Conservation (phyloP, 306 rosid genomes). For the Geum urbanum region DNA sequence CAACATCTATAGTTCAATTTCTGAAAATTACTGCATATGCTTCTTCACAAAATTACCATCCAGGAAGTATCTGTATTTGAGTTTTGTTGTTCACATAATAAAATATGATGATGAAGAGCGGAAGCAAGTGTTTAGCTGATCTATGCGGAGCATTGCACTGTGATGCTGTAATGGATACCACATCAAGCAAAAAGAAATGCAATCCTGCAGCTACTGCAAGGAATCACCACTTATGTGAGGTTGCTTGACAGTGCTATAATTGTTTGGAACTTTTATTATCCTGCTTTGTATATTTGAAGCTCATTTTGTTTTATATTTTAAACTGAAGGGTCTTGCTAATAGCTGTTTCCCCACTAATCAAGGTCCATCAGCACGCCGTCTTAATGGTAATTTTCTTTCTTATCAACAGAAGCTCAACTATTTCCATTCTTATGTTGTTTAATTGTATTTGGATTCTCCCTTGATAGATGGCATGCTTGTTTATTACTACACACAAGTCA, state of each 20-base stretch:
- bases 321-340: constrained; percentile 68
- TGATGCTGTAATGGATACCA: constrained; percentile 51
- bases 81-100: background rate
- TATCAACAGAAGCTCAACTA: constrained; percentile 16
- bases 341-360: constrained; percentile 65
- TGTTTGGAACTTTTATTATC: background rate
- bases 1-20: background rate
- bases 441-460: background rate
- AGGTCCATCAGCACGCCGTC: constrained; percentile 73
- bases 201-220: constrained; percentile 74
- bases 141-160: constrained; percentile 94
- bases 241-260: constrained; percentile 37
- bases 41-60: no score
- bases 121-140: constrained; percentile 89
- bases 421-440: constrained; percentile 7
- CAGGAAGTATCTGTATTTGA: background rate
- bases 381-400: constrained; percentile 53
- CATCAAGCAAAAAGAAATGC: constrained; percentile 69
- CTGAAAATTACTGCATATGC: background rate
- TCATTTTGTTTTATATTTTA: constrained; percentile 17
- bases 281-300: background rate
- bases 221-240: constrained; percentile 90
- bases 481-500: background rate
- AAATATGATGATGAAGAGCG: constrained; percentile 47
- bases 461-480: background rate